These are phyloP conservation scores for Leavenworthia alabamica DNA, from an alignment of 345 rosid genomes.

Conservation along the genomic window DNA sequence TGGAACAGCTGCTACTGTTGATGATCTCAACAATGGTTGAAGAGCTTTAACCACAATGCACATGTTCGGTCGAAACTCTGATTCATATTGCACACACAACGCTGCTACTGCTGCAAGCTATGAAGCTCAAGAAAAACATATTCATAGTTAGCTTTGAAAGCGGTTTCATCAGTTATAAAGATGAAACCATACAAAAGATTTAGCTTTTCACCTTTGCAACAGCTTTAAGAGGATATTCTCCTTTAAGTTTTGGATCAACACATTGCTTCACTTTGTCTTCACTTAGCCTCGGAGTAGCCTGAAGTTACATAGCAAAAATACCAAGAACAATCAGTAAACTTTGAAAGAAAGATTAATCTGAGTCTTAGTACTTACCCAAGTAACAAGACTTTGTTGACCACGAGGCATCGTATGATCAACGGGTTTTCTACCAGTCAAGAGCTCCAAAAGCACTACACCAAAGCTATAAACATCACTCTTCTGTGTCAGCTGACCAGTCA, in stretches of 20 bases:
- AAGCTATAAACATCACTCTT: no score
- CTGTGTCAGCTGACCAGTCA: conserved; percentile 99
- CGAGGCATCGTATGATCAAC: conserved; percentile 99
- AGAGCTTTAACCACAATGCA: conserved; percentile 92
- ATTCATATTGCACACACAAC: conserved; percentile 83
- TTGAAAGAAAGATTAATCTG: not conserved
- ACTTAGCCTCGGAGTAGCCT: conserved; percentile 97
- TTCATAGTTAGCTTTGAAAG: not conserved
- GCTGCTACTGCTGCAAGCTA: conserved; percentile 95
- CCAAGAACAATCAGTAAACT: not conserved
- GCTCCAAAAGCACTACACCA: no score
- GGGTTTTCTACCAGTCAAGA: no score
- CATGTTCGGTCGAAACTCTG: conserved; percentile 92
- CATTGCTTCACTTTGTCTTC: conserved; percentile 98
- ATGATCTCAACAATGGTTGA: conserved; percentile 69
- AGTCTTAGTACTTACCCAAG: conserved; percentile 59
- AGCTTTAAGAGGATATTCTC: conserved; percentile 91
- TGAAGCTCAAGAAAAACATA: conserved; percentile 20
- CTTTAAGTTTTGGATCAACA: conserved; percentile 92
- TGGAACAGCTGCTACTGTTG: conserved; percentile 51
- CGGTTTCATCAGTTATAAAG: no score
- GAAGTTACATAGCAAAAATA: conserved; percentile 1
- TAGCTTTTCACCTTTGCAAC: conserved; percentile 69
- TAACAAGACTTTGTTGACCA: conserved; percentile 96
- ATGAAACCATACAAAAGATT: not conserved